Conservation (phyloP, 78 protist genomes). For the Creolimax fragrantissima region DNA sequence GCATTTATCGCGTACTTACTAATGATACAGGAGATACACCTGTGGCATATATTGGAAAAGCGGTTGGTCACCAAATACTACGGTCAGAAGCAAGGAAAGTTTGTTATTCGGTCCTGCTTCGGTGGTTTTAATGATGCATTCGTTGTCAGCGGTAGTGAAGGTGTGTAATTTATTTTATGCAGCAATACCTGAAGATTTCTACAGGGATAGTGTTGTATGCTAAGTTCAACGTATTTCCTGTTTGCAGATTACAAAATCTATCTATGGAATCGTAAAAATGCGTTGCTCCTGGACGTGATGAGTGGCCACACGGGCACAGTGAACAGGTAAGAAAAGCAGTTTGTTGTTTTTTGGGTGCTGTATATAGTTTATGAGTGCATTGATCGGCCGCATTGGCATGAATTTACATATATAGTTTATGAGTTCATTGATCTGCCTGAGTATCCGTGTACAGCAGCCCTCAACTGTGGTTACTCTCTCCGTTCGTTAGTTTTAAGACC, state of each 20-base stretch:
- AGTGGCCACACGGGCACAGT: slow-evolving; percentile 62
- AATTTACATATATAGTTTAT: neutral
- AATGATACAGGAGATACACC: slow-evolving; percentile 41
- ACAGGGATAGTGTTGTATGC: neutral
- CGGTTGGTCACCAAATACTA: slow-evolving; percentile 37
- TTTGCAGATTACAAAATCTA: slow-evolving; percentile 46
- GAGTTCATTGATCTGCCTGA: neutral
- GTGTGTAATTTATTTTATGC: neutral
- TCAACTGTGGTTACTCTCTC: neutral
- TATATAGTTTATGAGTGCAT: neutral
- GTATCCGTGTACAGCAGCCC: neutral
- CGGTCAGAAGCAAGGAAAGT: slow-evolving; percentile 49
- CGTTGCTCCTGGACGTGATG: slow-evolving; percentile 39
- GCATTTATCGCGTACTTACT: too few species aligned
- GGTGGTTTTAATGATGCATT: slow-evolving; percentile 61
- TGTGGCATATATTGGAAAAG: slow-evolving; percentile 50
- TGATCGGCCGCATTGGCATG: neutral
- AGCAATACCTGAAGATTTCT: neutral
- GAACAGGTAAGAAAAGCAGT: slow-evolving; percentile 20
- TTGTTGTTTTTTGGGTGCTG: neutral
- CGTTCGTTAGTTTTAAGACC: neutral
- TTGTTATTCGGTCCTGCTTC: slow-evolving; percentile 57
- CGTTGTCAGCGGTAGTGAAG: slow-evolving; percentile 53
- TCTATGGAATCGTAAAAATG: slow-evolving; percentile 53
- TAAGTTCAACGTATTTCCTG: neutral